Base-by-base conservation (phyloP, 805 yeast species). In the Hanseniaspora lachancei region DNA sequence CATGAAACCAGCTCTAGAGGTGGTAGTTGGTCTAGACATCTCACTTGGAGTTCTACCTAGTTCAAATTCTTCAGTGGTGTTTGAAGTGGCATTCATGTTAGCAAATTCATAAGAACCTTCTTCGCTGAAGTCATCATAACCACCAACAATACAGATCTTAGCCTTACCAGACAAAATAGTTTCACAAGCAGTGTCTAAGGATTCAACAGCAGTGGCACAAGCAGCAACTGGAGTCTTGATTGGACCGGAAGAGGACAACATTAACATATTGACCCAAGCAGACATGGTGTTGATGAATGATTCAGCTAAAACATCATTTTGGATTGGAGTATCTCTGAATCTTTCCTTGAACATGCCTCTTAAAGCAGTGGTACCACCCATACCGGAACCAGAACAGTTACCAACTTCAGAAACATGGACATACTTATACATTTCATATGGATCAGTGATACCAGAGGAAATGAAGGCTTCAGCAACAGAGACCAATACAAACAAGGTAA, bases 181-280 rank as follows among this genome's bases (percentile, higher is more conserved):
- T 74, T 93, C 98, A 62, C 85, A 80, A 80, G 97, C 99, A 65
- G 80, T 79, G 70, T 93, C 99, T 62, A 93, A 86, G 60, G 98
- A 93, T 76, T 93, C 98, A 59, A 93, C 85, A 57, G 98, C 93
- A 62, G 99, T 93, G 52, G 99, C 99, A 78, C 99, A 93, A 42
- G 99, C 99, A 75, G 95, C 99, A 57, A 93, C 98, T 54, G 99
- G 97, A 32, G 99, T 95, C 79, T 89, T 89, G 72, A 89, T 89
- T 59, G 99, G 99, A 73, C 99, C 99, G 58, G 97, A 88, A 6
- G 97, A 85, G 18, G 97, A 91, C 60, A 93, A 77, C 69, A 95
- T 76, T 77, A 93, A 79, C 99, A 93, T 93, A 69, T 93, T 93
- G 63, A 93, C 97, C 99, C 99, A 93, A 60, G 99, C 98, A 60